These are phyloP conservation scores for Ophiocordyceps camponoti-leonardi DNA, from an alignment of 2,329 filamentous ascomycete genomes.

Conservation along the genomic window DNA sequence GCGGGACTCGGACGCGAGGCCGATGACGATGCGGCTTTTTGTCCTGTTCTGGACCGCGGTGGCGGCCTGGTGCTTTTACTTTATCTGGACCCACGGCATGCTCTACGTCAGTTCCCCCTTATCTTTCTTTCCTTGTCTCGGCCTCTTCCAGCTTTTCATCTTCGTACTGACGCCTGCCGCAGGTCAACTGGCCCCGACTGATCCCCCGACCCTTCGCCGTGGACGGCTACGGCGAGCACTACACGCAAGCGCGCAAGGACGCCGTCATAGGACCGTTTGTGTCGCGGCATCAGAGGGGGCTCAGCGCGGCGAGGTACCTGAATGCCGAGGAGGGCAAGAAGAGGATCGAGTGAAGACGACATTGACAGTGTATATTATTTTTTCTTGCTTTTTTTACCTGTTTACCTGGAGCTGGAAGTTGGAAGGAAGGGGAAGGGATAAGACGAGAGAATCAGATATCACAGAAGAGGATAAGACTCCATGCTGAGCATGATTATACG, in stretches of 20 bases:
- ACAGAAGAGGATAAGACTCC: no score
- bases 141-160: background rate
- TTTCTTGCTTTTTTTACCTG: background rate
- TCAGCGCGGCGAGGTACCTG: constrained; percentile 65
- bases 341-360: constrained; percentile 57
- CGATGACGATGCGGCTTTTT: constrained; percentile 72
- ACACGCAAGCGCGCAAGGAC: constrained; percentile 68
- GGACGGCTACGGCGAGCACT: constrained; percentile 78
- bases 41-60: constrained; percentile 61
- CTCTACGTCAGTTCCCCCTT: constrained; percentile 59
- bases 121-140: background rate
- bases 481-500: no score
- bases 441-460: background rate
- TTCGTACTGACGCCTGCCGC: background rate
- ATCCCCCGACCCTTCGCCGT: constrained; percentile 74
- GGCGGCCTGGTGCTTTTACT: constrained; percentile 54
- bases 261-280: constrained; percentile 58
- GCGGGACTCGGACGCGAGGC: constrained; percentile 51
- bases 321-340: constrained; percentile 97
- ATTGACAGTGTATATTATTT: background rate
- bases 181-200: constrained; percentile 98
- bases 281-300: constrained; percentile 58
- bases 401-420: background rate
- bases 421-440: background rate
- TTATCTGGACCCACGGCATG: constrained; percentile 73